Percentiles rank a stretch among this genome's conserved stretches.
Conservation (phyloP, 345 rosid genomes). For the Eucalyptus cloeziana region DNA sequence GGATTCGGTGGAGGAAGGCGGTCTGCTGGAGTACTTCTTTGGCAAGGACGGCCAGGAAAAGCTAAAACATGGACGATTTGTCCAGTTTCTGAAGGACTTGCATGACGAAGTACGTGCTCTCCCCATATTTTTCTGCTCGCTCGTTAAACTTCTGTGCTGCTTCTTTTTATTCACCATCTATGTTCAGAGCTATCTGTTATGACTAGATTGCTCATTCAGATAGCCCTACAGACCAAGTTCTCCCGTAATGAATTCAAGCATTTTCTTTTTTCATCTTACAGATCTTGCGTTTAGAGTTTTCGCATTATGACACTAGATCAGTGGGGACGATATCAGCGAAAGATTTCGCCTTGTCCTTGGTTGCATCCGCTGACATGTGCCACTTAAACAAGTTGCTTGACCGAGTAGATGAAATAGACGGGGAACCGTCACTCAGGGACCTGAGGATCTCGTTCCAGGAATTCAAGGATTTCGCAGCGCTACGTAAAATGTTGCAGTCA, state of each 20-base stretch:
- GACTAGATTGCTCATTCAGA: neutral
- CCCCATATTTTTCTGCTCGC: neutral
- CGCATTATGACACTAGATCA: constrained; percentile 37
- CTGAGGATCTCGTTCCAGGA: constrained; percentile 36
- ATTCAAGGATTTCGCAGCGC: constrained; percentile 42
- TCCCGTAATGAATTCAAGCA: neutral
- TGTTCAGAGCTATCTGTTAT: neutral
- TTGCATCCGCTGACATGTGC: constrained; percentile 51
- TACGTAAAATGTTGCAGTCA: constrained; percentile 35
- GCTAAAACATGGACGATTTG: constrained; percentile 43
- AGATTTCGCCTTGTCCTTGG: constrained; percentile 59
- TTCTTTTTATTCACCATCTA: neutral
- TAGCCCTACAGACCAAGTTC: neutral
- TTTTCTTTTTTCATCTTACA: neutral
- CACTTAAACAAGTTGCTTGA: constrained; percentile 37
- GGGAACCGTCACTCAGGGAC: constrained; percentile 12
- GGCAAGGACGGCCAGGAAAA: constrained; percentile 44
- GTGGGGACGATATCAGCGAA: constrained; percentile 41
- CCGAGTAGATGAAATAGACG: constrained; percentile 33
- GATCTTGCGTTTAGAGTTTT: constrained; percentile 54
- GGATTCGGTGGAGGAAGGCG: constrained; percentile 35
- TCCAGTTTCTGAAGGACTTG: constrained; percentile 38
- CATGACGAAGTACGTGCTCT: constrained; percentile 34
- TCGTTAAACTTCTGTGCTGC: neutral
- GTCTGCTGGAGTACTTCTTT: constrained; percentile 49